Evolutionary conservation across 148 eudicot species (phyloP).

Genomic region (Polygonum maritimum): DNA sequence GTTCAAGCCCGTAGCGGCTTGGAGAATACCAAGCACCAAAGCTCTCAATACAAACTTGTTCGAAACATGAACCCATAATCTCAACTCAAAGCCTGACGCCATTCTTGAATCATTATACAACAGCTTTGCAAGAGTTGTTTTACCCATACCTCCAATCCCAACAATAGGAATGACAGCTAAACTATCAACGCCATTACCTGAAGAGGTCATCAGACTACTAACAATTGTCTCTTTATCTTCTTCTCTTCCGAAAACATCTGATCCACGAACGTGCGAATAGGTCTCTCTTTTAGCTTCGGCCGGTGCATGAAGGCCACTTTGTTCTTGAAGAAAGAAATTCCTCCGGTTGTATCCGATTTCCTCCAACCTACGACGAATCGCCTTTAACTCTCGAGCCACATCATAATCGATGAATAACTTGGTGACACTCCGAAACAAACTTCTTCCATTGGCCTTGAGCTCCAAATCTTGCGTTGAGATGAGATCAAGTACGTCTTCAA

Average conservation of each 20-base stretch:
- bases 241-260: neutral
- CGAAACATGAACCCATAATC: neutral
- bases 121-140: neutral
- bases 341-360: neutral
- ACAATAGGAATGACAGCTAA: neutral
- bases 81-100: neutral
- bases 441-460: neutral
- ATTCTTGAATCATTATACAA: neutral
- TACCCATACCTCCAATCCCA: slow-evolving; percentile 1
- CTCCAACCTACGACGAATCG: neutral
- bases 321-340: neutral
- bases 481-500: neutral
- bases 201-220: neutral
- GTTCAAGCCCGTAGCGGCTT: neutral
- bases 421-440: neutral
- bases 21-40: neutral
- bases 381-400: neutral
- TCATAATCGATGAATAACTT: neutral
- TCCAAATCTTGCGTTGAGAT: neutral
- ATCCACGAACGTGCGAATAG: neutral
- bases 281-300: neutral
- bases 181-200: neutral
- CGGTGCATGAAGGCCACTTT: neutral
- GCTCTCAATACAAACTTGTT: neutral
- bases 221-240: neutral